Evolutionary conservation across 2,329 filamentous ascomycete genomes (phyloP), one percentile per base, ranked within the genome.

Genomic region (Epichloe brachyelytri): DNA sequence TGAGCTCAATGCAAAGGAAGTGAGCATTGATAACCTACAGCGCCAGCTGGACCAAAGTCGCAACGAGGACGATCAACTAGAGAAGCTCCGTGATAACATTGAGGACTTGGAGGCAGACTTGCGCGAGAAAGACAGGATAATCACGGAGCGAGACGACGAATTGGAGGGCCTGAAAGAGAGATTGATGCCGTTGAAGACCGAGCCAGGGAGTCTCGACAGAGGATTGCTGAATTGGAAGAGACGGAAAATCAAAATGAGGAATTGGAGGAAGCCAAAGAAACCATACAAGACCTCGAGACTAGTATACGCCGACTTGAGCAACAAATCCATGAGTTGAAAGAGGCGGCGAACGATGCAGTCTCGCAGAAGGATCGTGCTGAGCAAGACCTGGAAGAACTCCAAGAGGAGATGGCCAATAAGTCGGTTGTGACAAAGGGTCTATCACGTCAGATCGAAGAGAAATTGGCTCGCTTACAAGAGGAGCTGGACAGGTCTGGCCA

Each of bases 321-420:
- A 37, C 73, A 82, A 57, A 62, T 76, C 0, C 72, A 78, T 34
- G 74, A 80, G 15, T 68, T 76, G 51, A 78, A 75, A 57, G 71
- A 77, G 12, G 76, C 75, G 56, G 65, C 77, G 17, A 68, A 79
- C 38, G 71, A 78, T 48, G 78, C 80, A 0, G 54, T 74, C 7
- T 62, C 68, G 1, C 73, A 81, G 51, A 79, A 78, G 57, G 71
- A 78, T 20, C 73, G 75, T 33, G 80, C 80, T 2, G 77, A 82
- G 58, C 68, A 67, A 6, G 75, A 84, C 53, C 68, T 84, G 15
- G 75, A 82, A 58, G 80, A 84, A 59, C 72, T 89, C 22, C 84
- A 86, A 55, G 83, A 87, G 50, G 86, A 89, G 59, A 80, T 89
- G 76, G 77, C 84, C 20, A 83, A 90, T 66, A 89, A 88, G 59